Conservation (phyloP, 257 asterid genomes). For the Cynanchum wilfordii region DNA sequence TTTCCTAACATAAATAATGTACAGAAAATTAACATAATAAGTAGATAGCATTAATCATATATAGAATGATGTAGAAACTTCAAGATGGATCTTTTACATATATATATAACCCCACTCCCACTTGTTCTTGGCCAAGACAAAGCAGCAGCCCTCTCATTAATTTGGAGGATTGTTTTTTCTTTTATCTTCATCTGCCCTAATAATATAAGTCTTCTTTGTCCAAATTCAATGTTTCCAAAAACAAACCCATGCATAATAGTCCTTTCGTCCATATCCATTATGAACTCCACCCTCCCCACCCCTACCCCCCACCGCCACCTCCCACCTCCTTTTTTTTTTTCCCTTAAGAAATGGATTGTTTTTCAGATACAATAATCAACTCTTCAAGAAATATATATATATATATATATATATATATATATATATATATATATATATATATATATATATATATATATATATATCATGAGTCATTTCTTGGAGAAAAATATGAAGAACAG, state of each 20-base stretch:
- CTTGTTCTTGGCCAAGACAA: conserved; percentile 17
- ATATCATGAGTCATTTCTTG: not conserved
- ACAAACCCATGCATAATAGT: not conserved
- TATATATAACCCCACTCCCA: not conserved
- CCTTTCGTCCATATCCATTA: too few species aligned
- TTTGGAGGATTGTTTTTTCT: conserved; percentile 11
- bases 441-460: not conserved
- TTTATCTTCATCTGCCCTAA: not conserved
- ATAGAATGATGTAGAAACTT: conserved; percentile 2
- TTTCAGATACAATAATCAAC: not conserved
- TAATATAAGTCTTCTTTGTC: not conserved
- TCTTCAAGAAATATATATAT: not conserved
- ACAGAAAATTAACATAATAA: not conserved
- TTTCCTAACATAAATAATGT: not conserved
- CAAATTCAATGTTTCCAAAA: conserved; percentile 5
- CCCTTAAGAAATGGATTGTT: not conserved
- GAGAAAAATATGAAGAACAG: not conserved
- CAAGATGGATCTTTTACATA: not conserved
- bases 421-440: not conserved
- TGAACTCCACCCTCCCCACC: not conserved
- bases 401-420: not conserved
- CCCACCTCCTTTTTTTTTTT: not conserved
- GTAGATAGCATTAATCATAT: not conserved
- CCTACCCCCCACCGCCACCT: not conserved
- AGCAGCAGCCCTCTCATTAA: conserved; percentile 11